Percentiles rank a stretch among this genome's conserved stretches.
These are phyloP conservation scores for Crucihimalaya himalaica DNA, from an alignment of 345 rosid species.

Conservation along the genomic window DNA sequence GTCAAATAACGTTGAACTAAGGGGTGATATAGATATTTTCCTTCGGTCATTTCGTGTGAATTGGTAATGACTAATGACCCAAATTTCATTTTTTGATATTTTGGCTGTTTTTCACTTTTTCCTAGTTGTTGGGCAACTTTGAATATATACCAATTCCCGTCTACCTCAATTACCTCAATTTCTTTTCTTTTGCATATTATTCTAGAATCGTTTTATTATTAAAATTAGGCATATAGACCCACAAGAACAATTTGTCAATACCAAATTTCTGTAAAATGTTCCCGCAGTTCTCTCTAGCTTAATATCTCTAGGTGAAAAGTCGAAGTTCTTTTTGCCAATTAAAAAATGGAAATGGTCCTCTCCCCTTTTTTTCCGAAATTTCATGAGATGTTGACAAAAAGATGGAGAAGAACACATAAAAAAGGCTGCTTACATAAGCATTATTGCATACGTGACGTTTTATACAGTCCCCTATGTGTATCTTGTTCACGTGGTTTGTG, in stretches of 20 bases:
- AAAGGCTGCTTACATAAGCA: constrained; percentile 36
- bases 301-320: constrained; percentile 21
- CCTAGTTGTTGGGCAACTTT: constrained; percentile 38
- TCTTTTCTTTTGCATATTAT: too few species aligned
- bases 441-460: constrained; percentile 33
- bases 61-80: not conserved
- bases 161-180: constrained; percentile 17
- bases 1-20: constrained; percentile 25
- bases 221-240: constrained; percentile 21
- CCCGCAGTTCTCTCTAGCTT: not conserved
- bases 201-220: not conserved
- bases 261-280: constrained; percentile 29
- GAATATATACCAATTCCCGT: constrained; percentile 31
- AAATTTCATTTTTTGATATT: not conserved
- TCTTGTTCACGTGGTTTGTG: constrained; percentile 22
- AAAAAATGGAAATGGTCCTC: constrained; percentile 17
- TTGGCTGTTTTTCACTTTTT: not conserved
- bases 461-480: constrained; percentile 1
- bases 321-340: not conserved
- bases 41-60: not conserved
- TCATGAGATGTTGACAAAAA: constrained; percentile 18
- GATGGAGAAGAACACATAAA: constrained; percentile 7
- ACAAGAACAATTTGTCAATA: constrained; percentile 27
- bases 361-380: not conserved
- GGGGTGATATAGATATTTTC: not conserved